phyloP scores from a whole-genome alignment of 768 basidiomycete species.

The Holtermannia corniformis region DNA sequence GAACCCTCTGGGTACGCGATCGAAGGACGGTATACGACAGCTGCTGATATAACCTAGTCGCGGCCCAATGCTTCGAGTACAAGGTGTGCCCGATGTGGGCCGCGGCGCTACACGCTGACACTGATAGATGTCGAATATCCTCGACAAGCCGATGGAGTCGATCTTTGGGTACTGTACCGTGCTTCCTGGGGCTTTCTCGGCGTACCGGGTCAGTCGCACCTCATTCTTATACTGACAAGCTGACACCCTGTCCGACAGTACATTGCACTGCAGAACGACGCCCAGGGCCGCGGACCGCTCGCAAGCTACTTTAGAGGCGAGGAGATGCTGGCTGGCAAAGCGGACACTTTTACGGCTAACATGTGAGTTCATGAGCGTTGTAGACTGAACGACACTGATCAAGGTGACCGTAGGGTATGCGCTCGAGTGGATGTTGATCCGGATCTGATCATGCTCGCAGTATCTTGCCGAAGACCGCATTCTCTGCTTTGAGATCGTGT shows the following conservation, averaged over 20 bases:
- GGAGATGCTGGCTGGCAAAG: slow-evolving; percentile 50
- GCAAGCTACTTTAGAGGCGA: slow-evolving; percentile 93
- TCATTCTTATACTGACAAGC: not conserved
- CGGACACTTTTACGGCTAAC: slow-evolving; percentile 40
- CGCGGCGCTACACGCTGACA: not conserved
- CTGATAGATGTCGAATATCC: slow-evolving; percentile 81
- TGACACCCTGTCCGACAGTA: slow-evolving; percentile 46
- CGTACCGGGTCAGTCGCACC: slow-evolving; percentile 47
- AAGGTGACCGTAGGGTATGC: slow-evolving; percentile 10
- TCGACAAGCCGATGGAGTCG: slow-evolving; percentile 83
- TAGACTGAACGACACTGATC: slow-evolving; percentile 2
- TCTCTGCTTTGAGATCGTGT: slow-evolving; percentile 41
- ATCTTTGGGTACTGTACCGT: slow-evolving; percentile 50
- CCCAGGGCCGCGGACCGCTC: slow-evolving; percentile 78
- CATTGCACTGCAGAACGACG: slow-evolving; percentile 73
- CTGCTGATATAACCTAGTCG: slow-evolving; percentile 46
- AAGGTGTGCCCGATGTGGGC: slow-evolving; percentile 45
- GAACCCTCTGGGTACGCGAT: slow-evolving; percentile 57
- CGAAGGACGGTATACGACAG: slow-evolving; percentile 3
- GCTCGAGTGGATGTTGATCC: no score
- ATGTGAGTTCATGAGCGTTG: slow-evolving; percentile 26
- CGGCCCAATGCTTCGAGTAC: slow-evolving; percentile 93
- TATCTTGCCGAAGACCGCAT: slow-evolving; percentile 26
- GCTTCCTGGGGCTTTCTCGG: slow-evolving; percentile 84
- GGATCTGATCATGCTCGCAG: not conserved